These are phyloP conservation scores for Lactarius hengduanensis DNA, from an alignment of 768 basidiomycete genomes.

Conservation along the genomic window DNA sequence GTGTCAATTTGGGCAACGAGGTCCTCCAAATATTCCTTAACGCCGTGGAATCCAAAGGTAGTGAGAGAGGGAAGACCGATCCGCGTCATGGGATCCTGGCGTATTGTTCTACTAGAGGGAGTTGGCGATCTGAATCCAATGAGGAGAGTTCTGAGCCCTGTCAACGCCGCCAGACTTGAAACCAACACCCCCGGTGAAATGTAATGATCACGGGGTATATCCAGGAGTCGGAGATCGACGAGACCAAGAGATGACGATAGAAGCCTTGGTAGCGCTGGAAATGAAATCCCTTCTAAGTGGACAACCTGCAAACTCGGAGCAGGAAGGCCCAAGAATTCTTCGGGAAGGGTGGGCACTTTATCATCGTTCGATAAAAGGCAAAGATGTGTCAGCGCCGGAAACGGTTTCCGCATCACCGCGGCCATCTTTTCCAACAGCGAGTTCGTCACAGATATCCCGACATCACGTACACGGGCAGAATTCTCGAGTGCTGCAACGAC, in stretches of 20 bases:
- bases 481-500: not conserved
- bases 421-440: not conserved
- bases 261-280: not conserved
- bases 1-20: not conserved
- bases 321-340: too few species aligned
- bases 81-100: not conserved
- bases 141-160: not conserved
- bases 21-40: slow-evolving; percentile 7
- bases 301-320: too few species aligned
- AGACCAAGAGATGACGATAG: slow-evolving; percentile 1
- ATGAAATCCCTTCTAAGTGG: not conserved
- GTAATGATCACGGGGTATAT: not conserved
- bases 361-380: not conserved
- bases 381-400: slow-evolving; percentile 8
- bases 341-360: not conserved
- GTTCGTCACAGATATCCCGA: not conserved
- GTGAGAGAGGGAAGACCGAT: slow-evolving; percentile 6
- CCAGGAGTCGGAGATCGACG: not conserved
- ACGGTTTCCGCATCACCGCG: not conserved
- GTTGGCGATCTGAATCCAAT: slow-evolving; percentile 1
- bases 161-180: not conserved
- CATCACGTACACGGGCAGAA: not conserved
- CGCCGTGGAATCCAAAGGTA: not conserved
- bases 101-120: too few species aligned
- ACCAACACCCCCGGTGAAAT: slow-evolving; percentile 3